Conservation (phyloP, 139 green algal genomes). For the Eudorina sp. region DNA sequence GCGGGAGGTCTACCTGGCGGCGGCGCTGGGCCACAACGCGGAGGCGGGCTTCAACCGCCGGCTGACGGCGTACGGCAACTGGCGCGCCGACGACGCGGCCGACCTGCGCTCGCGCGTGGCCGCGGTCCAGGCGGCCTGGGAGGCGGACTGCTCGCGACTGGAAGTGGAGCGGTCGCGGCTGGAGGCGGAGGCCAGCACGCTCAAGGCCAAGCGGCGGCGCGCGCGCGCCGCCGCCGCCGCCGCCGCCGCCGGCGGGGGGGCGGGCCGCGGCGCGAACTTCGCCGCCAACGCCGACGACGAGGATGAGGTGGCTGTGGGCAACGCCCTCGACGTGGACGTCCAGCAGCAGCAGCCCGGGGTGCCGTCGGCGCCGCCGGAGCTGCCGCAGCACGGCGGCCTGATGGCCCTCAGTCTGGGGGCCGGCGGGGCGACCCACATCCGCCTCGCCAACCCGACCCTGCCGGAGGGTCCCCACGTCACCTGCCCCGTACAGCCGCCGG, state of each 20-base stretch:
- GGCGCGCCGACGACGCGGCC: slow-evolving; percentile 55
- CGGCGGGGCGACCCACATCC: not conserved
- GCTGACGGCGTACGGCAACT: slow-evolving; percentile 25
- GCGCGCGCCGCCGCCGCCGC: slow-evolving; percentile 7
- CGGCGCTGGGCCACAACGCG: slow-evolving; percentile 59
- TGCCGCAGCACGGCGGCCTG: slow-evolving; percentile 35
- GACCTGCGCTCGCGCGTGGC: slow-evolving; percentile 50
- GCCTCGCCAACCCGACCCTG: not conserved
- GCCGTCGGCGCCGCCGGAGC: not conserved
- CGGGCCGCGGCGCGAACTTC: not conserved
- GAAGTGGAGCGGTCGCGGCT: not conserved
- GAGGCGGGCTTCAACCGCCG: slow-evolving; percentile 61
- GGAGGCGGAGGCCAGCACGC: slow-evolving; percentile 46
- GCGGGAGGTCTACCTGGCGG: not conserved
- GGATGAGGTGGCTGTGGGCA: not conserved
- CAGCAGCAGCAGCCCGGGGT: not conserved
- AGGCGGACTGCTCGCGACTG: not conserved
- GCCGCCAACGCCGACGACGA: not conserved
- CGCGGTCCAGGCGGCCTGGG: slow-evolving; percentile 33
- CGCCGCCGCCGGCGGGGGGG: not conserved
- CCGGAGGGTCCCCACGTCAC: not conserved
- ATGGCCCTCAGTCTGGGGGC: not conserved
- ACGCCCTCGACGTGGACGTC: not conserved
- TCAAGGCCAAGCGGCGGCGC: slow-evolving; percentile 50
- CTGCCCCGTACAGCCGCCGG: not conserved